Percentiles rank a stretch among this genome's conserved stretches.
Conservation (phyloP, 371 early-diverging fungal species). For the Entomophthora muscae region DNA sequence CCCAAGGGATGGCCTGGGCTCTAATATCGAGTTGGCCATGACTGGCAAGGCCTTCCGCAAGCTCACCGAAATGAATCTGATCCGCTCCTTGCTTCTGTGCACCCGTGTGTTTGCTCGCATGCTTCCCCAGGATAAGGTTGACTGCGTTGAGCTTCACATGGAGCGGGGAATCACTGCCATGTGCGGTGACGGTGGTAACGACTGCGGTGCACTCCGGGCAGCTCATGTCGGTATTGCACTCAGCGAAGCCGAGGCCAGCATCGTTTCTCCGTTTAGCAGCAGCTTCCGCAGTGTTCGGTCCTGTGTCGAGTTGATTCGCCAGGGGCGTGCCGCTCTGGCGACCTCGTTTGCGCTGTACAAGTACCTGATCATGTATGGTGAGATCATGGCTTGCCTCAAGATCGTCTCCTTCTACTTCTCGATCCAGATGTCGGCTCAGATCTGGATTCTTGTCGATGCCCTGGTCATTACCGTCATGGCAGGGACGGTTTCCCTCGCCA, state of each 20-base stretch:
- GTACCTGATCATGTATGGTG: constrained; percentile 52
- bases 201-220: constrained; percentile 81
- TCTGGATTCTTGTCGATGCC: constrained; percentile 56
- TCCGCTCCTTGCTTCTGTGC: constrained; percentile 27
- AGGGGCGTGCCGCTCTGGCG: constrained; percentile 59
- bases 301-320: constrained; percentile 52
- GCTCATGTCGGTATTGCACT: constrained; percentile 85
- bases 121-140: constrained; percentile 51
- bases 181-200: constrained; percentile 96
- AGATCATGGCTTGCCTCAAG: constrained; percentile 50
- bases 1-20: constrained; percentile 12
- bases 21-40: constrained; percentile 39
- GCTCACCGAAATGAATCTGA: constrained; percentile 20
- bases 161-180: constrained; percentile 57
- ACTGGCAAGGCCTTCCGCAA: constrained; percentile 49
- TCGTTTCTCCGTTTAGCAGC: constrained; percentile 76
- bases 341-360: constrained; percentile 58
- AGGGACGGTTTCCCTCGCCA: constrained; percentile 40
- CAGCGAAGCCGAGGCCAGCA: constrained; percentile 66
- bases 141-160: constrained; percentile 58
- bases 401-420: constrained; percentile 36
- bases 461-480: constrained; percentile 40
- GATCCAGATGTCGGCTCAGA: constrained; percentile 25
- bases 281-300: constrained; percentile 36
- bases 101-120: constrained; percentile 62